Conservation (phyloP, 345 rosid genomes). For the Moricandia arvensis region DNA sequence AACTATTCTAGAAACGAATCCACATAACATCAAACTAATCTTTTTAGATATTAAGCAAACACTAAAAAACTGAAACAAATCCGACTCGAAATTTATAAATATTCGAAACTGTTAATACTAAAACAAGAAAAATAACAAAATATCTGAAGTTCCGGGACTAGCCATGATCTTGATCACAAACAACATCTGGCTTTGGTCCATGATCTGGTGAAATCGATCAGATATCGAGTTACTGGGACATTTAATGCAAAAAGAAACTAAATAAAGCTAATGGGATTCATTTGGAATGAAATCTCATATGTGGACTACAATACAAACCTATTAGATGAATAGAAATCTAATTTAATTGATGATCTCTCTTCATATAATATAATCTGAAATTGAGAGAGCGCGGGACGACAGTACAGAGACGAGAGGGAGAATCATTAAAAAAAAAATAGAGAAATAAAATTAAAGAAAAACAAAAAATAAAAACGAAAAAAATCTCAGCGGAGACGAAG, state of each 20-base stretch:
- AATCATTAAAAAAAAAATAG: not conserved
- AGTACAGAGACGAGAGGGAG: not conserved
- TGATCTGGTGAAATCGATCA: not conserved
- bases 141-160: too few species aligned
- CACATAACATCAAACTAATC: constrained; percentile 5
- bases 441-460: not conserved
- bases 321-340: not conserved
- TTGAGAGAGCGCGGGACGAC: constrained; percentile 42
- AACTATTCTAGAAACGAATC: not conserved
- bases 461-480: not conserved
- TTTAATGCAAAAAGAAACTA: constrained; percentile 7
- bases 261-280: not conserved
- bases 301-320: constrained; percentile 1
- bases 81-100: too few species aligned
- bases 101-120: too few species aligned
- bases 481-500: constrained; percentile 7
- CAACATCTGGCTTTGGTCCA: not conserved
- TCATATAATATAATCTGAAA: constrained; percentile 26
- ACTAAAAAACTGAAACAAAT: too few species aligned
- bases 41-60: too few species aligned
- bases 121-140: too few species aligned
- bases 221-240: not conserved
- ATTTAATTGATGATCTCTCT: not conserved
- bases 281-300: constrained; percentile 19
- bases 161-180: not conserved